A percentile compares a stretch with the other conserved stretches of the same genome.
Conservation (phyloP, 192 early-diverging fungal genomes). For the Entomortierella parvispora region DNA sequence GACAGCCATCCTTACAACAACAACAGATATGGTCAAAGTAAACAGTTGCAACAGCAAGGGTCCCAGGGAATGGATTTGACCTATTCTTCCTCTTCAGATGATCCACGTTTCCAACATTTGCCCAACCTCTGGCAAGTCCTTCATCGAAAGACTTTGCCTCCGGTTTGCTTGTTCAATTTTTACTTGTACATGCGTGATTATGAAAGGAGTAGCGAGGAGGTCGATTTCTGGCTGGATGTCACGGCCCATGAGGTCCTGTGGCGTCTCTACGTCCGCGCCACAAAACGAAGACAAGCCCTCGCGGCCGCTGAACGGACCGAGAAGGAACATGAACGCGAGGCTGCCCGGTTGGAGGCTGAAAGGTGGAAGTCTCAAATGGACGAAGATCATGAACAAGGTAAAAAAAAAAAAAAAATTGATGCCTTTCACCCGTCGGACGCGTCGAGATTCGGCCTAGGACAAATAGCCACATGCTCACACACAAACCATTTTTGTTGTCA, state of each 20-base stretch:
- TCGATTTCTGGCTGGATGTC: conserved; percentile 83
- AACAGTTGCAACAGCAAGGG: not conserved
- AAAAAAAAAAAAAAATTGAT: not conserved
- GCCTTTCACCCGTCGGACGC: not conserved
- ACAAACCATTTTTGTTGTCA: too few species aligned
- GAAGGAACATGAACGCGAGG: not conserved
- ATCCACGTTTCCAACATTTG: conserved; percentile 44
- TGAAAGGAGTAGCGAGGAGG: conserved; percentile 69
- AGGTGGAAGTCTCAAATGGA: conserved; percentile 13
- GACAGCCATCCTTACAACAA: not conserved
- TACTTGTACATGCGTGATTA: conserved; percentile 79
- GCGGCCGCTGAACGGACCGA: conserved; percentile 17
- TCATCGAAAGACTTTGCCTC: conserved; percentile 70
- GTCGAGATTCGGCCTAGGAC: not conserved
- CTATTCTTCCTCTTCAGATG: conserved; percentile 21
- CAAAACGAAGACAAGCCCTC: conserved; percentile 13
- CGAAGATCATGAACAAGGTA: conserved; percentile 13
- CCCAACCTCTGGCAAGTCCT: conserved; percentile 80
- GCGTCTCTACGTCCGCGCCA: conserved; percentile 57
- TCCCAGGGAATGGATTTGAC: conserved; percentile 21
- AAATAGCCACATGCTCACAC: not conserved
- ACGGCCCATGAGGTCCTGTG: conserved; percentile 78
- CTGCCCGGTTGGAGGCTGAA: conserved; percentile 5
- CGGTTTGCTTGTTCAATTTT: conserved; percentile 82
- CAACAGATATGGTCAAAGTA: conserved; percentile 1